Conservation (phyloP, 106 monocot species). For the Dendrobium officinale region DNA sequence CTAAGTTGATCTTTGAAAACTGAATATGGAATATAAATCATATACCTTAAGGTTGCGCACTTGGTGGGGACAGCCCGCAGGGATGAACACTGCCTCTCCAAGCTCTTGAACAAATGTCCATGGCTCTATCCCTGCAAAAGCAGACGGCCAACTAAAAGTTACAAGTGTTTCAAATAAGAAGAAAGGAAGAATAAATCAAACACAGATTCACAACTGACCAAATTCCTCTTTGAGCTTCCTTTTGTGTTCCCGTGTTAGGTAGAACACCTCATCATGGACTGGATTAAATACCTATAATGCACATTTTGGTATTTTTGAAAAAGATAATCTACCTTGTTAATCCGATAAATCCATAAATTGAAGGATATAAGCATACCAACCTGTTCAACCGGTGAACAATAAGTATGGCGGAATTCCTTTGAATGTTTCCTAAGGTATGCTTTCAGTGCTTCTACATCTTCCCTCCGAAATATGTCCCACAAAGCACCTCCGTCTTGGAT, state of each 20-base stretch:
- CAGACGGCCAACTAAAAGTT: not conserved
- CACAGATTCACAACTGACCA: slow-evolving; percentile 33
- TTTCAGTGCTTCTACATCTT: slow-evolving; percentile 19
- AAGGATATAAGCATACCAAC: not conserved
- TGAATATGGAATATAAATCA: not conserved
- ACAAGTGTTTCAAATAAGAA: not conserved
- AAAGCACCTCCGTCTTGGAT: slow-evolving; percentile 27
- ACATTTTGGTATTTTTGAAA: not conserved
- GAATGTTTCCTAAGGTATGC: slow-evolving; percentile 25
- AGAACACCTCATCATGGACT: slow-evolving; percentile 84
- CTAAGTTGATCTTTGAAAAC: not conserved
- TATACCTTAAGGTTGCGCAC: slow-evolving; percentile 11
- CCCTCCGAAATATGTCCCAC: slow-evolving; percentile 41
- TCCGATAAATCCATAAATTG: not conserved
- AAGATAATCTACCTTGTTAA: not conserved
- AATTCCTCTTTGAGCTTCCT: slow-evolving; percentile 78
- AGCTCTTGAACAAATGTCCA: slow-evolving; percentile 11
- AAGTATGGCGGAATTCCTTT: slow-evolving; percentile 30
- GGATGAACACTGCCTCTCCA: slow-evolving; percentile 8
- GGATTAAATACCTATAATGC: slow-evolving; percentile 55
- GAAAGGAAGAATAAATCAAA: not conserved
- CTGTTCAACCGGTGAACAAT: slow-evolving; percentile 21
- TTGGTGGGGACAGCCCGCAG: slow-evolving; percentile 8
- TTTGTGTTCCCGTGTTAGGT: slow-evolving; percentile 64
- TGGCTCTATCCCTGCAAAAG: slow-evolving; percentile 7